A percentile compares a stretch with the other conserved stretches of the same genome.
These are phyloP conservation scores for Biscogniauxia sp. DNA, from an alignment of 2,329 filamentous ascomycete species.

Conservation along the genomic window DNA sequence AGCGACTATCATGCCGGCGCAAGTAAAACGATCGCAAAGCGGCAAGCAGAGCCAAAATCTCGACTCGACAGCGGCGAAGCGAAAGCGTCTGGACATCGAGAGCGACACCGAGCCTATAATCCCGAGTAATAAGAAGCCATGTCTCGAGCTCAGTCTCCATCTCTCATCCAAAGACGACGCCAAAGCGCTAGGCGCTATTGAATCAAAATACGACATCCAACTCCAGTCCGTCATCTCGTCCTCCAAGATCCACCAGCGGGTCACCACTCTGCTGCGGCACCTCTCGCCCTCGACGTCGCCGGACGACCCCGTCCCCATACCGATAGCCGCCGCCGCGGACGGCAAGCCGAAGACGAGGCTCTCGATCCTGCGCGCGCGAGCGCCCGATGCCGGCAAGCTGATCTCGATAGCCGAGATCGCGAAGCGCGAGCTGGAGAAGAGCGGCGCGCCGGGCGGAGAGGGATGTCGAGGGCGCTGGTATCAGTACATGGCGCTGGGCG, in stretches of 20 bases:
- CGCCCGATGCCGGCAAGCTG: slow-evolving; percentile 59
- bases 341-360: slow-evolving; percentile 33
- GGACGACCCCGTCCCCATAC: too few relatives aligned
- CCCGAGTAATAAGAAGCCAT: slow-evolving; percentile 22
- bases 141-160: slow-evolving; percentile 24
- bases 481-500: slow-evolving; percentile 58
- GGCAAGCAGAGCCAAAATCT: background rate
- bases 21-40: slow-evolving; percentile 13
- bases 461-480: slow-evolving; percentile 38
- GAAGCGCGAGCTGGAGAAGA: slow-evolving; percentile 52
- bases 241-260: slow-evolving; percentile 56
- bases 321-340: too few relatives aligned
- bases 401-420: slow-evolving; percentile 66
- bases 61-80: slow-evolving; percentile 17
- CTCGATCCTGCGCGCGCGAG: slow-evolving; percentile 48
- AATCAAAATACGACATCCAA: slow-evolving; percentile 48
- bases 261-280: slow-evolving; percentile 44
- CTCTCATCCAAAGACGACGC: slow-evolving; percentile 37
- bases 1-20: background rate
- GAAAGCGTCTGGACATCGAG: slow-evolving; percentile 26
- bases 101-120: slow-evolving; percentile 6
- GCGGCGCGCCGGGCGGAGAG: slow-evolving; percentile 24
- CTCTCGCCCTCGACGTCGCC: slow-evolving; percentile 32
- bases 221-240: slow-evolving; percentile 57
- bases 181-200: slow-evolving; percentile 43